A percentile compares a stretch with the other conserved stretches of the same genome.
Conservation (phyloP, 2,329 filamentous ascomycete genomes). For the Boeremia exigua region DNA sequence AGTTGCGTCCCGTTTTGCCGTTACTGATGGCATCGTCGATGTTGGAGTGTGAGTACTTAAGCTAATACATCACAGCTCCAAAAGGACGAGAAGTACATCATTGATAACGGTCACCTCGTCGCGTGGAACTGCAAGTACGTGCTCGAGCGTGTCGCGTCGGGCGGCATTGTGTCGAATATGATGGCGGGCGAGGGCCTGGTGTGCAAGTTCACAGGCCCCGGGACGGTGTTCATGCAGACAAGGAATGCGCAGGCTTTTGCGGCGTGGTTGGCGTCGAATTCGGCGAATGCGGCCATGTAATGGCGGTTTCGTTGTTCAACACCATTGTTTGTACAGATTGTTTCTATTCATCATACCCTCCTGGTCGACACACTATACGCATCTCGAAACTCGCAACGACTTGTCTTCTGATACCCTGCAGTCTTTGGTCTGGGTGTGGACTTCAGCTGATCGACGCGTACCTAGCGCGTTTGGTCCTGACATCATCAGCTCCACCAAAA, state of each 20-base stretch:
- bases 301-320: too few relatives aligned
- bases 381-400: background rate
- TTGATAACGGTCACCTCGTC: conserved; percentile 91
- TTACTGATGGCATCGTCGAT: background rate
- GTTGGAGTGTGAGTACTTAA: too few relatives aligned
- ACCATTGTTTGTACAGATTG: too few relatives aligned
- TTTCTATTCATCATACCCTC: background rate
- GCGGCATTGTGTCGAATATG: conserved; percentile 88
- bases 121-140: conserved; percentile 97
- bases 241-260: conserved; percentile 75
- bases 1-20: conserved; percentile 39
- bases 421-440: background rate
- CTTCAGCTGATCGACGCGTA: conserved; percentile 1
- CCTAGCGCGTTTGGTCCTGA: conserved; percentile 11
- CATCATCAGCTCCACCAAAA: conserved; percentile 20
- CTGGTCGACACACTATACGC: background rate
- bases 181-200: conserved; percentile 86
- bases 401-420: background rate
- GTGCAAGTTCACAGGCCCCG: conserved; percentile 89
- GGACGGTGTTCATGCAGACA: conserved; percentile 91
- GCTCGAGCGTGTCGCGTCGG: conserved; percentile 86
- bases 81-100: conserved; percentile 82
- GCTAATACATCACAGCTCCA: too few relatives aligned
- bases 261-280: conserved; percentile 53
- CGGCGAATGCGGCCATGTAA: conserved; percentile 14